Conservation (phyloP, 768 basidiomycete species). For the Fibroporia radiculosa region DNA sequence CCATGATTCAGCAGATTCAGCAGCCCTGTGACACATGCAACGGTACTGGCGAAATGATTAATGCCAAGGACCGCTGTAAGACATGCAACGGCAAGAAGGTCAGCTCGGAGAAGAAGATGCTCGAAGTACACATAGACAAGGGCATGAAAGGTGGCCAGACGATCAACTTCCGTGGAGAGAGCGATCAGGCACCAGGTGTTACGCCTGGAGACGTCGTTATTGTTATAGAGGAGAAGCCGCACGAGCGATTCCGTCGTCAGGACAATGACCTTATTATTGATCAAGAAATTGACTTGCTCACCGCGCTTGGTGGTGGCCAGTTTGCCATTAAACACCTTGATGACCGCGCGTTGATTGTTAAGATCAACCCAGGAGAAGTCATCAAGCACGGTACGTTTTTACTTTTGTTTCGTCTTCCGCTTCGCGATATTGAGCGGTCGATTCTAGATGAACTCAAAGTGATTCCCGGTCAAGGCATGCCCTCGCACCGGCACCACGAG, state of each 20-base stretch:
- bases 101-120: slow-evolving; percentile 86
- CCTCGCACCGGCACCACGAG: slow-evolving; percentile 96
- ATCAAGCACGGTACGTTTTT: slow-evolving; percentile 77
- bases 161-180: slow-evolving; percentile 83
- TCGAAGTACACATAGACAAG: slow-evolving; percentile 98
- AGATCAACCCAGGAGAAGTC: slow-evolving; percentile 82
- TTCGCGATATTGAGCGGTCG: slow-evolving; percentile 4
- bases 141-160: slow-evolving; percentile 95
- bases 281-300: slow-evolving; percentile 88
- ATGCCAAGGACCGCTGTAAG: slow-evolving; percentile 85
- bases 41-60: slow-evolving; percentile 94
- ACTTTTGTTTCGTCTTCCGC: not conserved
- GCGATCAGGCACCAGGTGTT: slow-evolving; percentile 84
- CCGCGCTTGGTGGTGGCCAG: slow-evolving; percentile 87
- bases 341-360: slow-evolving; percentile 80
- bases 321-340: slow-evolving; percentile 91
- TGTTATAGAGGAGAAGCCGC: slow-evolving; percentile 87
- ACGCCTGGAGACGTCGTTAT: slow-evolving; percentile 93
- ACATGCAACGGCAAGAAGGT: slow-evolving; percentile 95
- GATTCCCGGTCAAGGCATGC: slow-evolving; percentile 95
- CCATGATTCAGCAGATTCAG: slow-evolving; percentile 99
- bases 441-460: slow-evolving; percentile 77
- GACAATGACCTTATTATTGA: slow-evolving; percentile 84
- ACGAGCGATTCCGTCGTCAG: slow-evolving; percentile 81
- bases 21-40: slow-evolving; percentile 89